Base-by-base conservation (phyloP, 371 early-diverging fungal genomes). In the Mucor ambiguus region DNA sequence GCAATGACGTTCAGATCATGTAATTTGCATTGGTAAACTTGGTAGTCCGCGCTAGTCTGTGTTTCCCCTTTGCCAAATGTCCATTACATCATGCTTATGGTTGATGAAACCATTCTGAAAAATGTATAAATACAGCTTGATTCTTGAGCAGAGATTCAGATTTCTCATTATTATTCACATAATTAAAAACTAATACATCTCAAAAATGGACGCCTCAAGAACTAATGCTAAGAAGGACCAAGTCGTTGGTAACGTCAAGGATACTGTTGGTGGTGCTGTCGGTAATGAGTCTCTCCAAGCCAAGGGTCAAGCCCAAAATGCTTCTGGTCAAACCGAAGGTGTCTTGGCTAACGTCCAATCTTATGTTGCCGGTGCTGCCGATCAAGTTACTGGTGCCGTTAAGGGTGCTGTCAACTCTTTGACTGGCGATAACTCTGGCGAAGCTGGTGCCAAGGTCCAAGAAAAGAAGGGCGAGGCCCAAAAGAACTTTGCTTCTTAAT, bases 191-290 rank as follows among this genome's bases (percentile, higher is more conserved):
- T 52, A 52, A 52, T 24, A 28, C 10, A 28, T 28, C 28, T 52
- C 14, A 28, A 52, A 52, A 52, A 52, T 52, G 52, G 52, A 28
- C 52, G 24, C 67, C 28, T 67, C 67, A 29, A 69, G 66, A 56
- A 62, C 70, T 28, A 46, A 67, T 28, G 76, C 59, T 20, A 75
- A 72, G 41, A 66, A 66, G 41, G 74, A 85, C 52, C 68, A 79
- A 49, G 20, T 68, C 55, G 59, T 71, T 41, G 84, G 84, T 24
- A 71, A 75, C n/a, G 67, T 64, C 67, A 81, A 82, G 73, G 71
- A 82, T 10, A 72, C 76, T 16, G 62, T 72, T 32, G 83, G 83
- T 7, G 61, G 65, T 30, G 74, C 75, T 22, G 68, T 77, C 16
- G 81, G 81, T 20, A 75, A 81, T 58, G 62, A 60, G 18, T 33